Base-by-base conservation (phyloP, 805 yeast species). In the Suhomyces xylopsoci region DNA sequence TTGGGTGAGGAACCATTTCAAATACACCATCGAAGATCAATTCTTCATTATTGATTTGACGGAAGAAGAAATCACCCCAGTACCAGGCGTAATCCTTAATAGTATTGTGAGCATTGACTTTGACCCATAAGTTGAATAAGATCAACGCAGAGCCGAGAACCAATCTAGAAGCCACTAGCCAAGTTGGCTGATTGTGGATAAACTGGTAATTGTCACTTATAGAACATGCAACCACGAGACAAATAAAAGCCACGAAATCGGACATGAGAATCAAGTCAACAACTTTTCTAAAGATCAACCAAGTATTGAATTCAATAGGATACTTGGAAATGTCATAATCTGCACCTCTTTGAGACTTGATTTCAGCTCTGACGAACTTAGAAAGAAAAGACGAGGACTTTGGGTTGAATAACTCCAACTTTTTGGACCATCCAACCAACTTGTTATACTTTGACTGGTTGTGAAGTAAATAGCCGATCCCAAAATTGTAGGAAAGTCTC, bases 51-150 rank as follows among this genome's bases (percentile, higher is more conserved):
- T 74, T 75, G 57, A 74, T 71, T 64, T 87, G 88, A 51, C 90
- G 74, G 71, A 89, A 89, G 78, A 89, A 89, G 71, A 89, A 89
- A 69, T 90, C 96, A 25, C 96, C 96, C 96, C 96, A 89, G 68
- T 89, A 89, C 96, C 96, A 89, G 9, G 96, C 96, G 65, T 84
- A 89, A 64, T 89, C 96, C 66, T 89, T 88, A 54, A 89, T 91
- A 17, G 89, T 91, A 58, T 91, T 80, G 66, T 89, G 96, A 32
- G 96, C 96, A 66, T 90, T 92, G 22, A 88, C 71, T 66, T 89
- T 89, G 46, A 89, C 96, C 91, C 94, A 87, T 26, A 87, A 74
- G 63, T 89, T 89, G 73, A 90, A 87, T 17, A 87, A 54, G 55
- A 88, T 83, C 59, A 89, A 77, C 5, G 71, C 56, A 1, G 77